Conservation (phyloP, 83 land plant species). For the Thuja plicata region DNA sequence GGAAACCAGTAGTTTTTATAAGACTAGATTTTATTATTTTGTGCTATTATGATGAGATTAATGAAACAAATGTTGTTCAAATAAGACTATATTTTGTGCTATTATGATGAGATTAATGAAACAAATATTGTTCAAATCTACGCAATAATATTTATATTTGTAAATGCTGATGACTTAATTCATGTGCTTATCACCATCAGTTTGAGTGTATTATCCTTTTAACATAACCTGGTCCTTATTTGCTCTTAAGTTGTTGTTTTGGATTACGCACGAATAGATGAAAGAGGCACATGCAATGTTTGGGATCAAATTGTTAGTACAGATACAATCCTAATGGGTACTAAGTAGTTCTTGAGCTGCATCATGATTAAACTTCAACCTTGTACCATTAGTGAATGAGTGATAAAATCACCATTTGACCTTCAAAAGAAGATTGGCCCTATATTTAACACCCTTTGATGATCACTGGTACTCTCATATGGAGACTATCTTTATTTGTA, state of each 20-base stretch:
- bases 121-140: not conserved
- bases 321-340: not conserved
- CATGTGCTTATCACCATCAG: not conserved
- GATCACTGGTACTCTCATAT: not conserved
- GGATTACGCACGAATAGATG: not conserved
- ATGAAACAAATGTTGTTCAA: not conserved
- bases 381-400: not conserved
- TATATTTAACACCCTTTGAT: not conserved
- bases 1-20: not conserved
- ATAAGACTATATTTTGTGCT: not conserved
- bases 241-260: not conserved
- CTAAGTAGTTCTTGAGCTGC: not conserved
- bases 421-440: not conserved
- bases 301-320: not conserved
- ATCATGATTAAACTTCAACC: not conserved
- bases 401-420: not conserved
- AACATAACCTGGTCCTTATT: not conserved
- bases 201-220: too few species aligned
- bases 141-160: not conserved
- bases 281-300: not conserved
- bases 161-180: not conserved
- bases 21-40: too few species aligned
- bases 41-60: not conserved
- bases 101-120: not conserved
- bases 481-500: not conserved